phyloP scores from a whole-genome alignment of 306 rosid genomes.

The Acacia confusa region DNA sequence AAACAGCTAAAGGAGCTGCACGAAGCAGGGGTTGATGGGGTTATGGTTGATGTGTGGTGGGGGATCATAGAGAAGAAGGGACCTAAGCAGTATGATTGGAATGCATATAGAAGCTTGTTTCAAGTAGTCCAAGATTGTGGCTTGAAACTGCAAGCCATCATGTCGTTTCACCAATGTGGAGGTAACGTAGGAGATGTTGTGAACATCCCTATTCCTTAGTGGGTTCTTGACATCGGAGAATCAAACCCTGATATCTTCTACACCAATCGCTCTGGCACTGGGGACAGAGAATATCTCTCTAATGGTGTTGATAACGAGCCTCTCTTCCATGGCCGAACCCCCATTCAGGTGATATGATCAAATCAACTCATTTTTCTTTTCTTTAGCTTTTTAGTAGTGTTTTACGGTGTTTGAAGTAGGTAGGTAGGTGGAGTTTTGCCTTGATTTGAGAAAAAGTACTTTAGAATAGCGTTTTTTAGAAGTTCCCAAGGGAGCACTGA shows the following conservation, averaged over 20 bases:
- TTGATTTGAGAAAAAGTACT: too few relatives aligned
- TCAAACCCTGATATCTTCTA: constrained; percentile 71
- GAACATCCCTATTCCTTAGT: constrained; percentile 61
- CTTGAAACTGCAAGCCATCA: constrained; percentile 73
- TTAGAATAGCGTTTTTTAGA: too few relatives aligned
- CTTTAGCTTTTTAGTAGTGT: too few relatives aligned
- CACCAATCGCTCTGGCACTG: constrained; percentile 57
- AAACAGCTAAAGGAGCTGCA: constrained; percentile 52
- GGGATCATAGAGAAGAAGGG: constrained; percentile 71
- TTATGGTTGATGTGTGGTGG: constrained; percentile 96
- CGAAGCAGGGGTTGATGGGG: constrained; percentile 70
- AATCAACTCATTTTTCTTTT: neutral
- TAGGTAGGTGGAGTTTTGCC: too few relatives aligned
- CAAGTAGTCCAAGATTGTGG: constrained; percentile 58
- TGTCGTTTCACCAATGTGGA: constrained; percentile 93
- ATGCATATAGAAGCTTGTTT: constrained; percentile 68
- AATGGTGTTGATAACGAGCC: constrained; percentile 63
- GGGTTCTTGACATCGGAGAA: constrained; percentile 74
- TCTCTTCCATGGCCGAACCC: constrained; percentile 70
- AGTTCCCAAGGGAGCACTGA: too few relatives aligned
- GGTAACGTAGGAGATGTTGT: constrained; percentile 83
- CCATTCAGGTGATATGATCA: constrained; percentile 52
- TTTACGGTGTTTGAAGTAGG: too few relatives aligned
- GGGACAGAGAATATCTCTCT: constrained; percentile 70
- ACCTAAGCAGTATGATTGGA: constrained; percentile 73